Evolutionary conservation across 2,329 filamentous ascomycete species (phyloP).

Genomic region (Rutstroemia sydowiana): DNA sequence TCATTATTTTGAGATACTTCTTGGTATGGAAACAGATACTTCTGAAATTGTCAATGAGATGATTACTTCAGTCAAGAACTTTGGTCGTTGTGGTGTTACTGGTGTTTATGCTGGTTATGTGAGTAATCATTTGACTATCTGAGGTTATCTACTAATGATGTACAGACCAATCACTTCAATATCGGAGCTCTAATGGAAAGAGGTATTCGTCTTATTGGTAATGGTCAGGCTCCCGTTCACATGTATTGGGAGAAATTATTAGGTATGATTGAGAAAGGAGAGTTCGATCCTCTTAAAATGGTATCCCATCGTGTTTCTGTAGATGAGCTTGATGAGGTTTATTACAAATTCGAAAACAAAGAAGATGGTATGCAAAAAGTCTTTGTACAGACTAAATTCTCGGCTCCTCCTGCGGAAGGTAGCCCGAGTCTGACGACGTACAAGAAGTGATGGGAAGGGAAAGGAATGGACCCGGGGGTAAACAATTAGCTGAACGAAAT

Average conservation of each 20-base stretch:
- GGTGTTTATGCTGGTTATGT: constrained; percentile 59
- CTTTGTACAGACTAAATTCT: constrained; percentile 54
- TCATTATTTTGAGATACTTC: constrained; percentile 48
- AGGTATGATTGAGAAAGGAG: constrained; percentile 53
- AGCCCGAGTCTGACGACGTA: constrained; percentile 33
- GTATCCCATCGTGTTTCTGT: constrained; percentile 69
- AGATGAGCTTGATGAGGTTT: constrained; percentile 64
- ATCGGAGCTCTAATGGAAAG: constrained; percentile 70
- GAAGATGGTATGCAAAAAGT: constrained; percentile 76
- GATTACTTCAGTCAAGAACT: constrained; percentile 66
- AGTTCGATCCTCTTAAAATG: constrained; percentile 73
- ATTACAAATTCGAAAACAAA: constrained; percentile 49
- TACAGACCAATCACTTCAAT: constrained; percentile 25
- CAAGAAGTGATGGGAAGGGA: background rate
- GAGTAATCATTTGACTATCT: constrained; percentile 24
- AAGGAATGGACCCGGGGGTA: too few species aligned
- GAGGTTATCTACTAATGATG: background rate
- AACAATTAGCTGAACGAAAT: too few species aligned
- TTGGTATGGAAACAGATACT: constrained; percentile 76
- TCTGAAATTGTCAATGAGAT: constrained; percentile 76
- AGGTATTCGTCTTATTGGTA: constrained; percentile 69
- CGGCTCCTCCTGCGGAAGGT: constrained; percentile 41
- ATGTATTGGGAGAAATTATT: constrained; percentile 79
- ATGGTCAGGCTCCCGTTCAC: constrained; percentile 65
- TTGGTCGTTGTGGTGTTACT: constrained; percentile 68